A percentile compares a stretch with the other conserved stretches of the same genome.
Evolutionary conservation across 192 early-diverging fungal genomes (phyloP).

Genomic region (Thoreauomyces humboldtii): DNA sequence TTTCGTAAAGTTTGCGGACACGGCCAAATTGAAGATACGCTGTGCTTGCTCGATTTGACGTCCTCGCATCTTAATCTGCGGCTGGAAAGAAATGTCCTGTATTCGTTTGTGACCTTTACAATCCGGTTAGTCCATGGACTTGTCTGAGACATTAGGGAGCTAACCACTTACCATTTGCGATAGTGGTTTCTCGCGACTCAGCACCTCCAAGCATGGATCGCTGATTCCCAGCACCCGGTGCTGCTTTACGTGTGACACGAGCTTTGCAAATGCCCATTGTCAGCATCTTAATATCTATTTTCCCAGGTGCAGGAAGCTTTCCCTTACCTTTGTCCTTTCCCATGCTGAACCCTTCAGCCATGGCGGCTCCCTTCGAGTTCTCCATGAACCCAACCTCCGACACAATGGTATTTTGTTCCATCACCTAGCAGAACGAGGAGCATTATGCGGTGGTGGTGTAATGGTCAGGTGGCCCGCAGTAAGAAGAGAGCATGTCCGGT

Average conservation of each 20-base stretch:
- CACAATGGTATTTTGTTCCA: constrained; percentile 92
- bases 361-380: constrained; percentile 76
- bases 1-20: constrained; percentile 71
- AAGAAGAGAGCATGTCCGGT: background rate
- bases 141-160: constrained; percentile 2
- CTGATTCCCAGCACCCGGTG: background rate
- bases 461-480: background rate
- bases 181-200: constrained; percentile 44
- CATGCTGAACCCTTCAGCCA: constrained; percentile 49
- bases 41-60: constrained; percentile 79
- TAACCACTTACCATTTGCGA: constrained; percentile 32
- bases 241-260: constrained; percentile 1
- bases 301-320: background rate
- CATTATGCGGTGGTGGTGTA: background rate
- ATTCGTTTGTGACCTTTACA: constrained; percentile 67
- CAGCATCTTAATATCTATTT: too few species aligned
- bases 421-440: constrained; percentile 55
- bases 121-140: too few species aligned
- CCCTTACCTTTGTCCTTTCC: constrained; percentile 27
- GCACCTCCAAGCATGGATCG: constrained; percentile 13
- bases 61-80: constrained; percentile 63
- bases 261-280: too few species aligned
- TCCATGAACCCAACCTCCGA: constrained; percentile 90
- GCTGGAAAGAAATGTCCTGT: constrained; percentile 65
- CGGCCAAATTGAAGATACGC: constrained; percentile 80